phyloP scores from a whole-genome alignment of 73 alveolate genomes.

The Stentor coeruleus region DNA sequence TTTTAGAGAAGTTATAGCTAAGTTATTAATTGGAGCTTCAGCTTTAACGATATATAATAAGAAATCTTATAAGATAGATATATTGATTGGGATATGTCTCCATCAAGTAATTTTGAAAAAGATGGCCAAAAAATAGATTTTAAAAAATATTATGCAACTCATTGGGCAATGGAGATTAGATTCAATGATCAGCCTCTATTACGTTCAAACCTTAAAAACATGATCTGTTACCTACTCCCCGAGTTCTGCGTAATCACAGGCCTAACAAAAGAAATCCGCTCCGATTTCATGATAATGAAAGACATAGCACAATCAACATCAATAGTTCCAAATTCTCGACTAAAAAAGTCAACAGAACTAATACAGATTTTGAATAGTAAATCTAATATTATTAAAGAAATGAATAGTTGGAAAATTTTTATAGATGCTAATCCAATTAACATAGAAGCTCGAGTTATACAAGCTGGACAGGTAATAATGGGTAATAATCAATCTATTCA shows the following conservation, averaged over 20 bases:
- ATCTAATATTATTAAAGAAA: conserved; percentile 53
- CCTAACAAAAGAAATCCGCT: conserved; percentile 82
- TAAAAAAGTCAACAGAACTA: conserved; percentile 73
- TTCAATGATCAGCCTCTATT: conserved; percentile 62
- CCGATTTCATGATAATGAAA: conserved; percentile 85
- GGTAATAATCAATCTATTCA: background rate
- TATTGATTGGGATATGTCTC: conserved; percentile 54
- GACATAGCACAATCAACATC: conserved; percentile 77
- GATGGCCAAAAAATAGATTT: conserved; percentile 54
- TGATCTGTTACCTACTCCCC: conserved; percentile 54
- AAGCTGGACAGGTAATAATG: background rate
- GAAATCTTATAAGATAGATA: conserved; percentile 69
- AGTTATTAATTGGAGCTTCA: conserved; percentile 54
- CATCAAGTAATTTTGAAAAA: conserved; percentile 18
- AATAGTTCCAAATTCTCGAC: conserved; percentile 69
- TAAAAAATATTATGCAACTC: conserved; percentile 51
- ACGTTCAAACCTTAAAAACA: conserved; percentile 29
- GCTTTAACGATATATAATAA: conserved; percentile 78
- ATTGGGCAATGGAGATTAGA: conserved; percentile 51
- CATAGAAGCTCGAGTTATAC: conserved; percentile 39
- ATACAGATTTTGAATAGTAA: conserved; percentile 53
- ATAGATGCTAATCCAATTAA: conserved; percentile 60
- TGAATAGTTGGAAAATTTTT: conserved; percentile 74
- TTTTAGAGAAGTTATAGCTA: conserved; percentile 15
- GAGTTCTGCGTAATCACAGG: conserved; percentile 87